phyloP scores from a whole-genome alignment of 2,329 filamentous ascomycete species.

The Beauveria scarabaeidicola region DNA sequence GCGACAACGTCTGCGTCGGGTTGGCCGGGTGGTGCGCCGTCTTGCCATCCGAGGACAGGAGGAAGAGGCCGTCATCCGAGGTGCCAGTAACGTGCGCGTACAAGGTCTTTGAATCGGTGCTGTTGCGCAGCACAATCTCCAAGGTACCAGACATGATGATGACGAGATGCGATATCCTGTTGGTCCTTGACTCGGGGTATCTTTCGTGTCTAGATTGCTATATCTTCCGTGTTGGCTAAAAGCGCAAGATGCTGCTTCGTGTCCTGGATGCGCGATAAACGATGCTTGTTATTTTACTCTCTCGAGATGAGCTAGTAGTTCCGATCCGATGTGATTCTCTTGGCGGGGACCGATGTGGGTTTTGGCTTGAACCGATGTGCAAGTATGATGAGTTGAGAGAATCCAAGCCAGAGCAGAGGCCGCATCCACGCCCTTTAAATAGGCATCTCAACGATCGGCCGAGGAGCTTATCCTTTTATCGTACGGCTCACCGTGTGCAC shows the following conservation, averaged over 20 bases:
- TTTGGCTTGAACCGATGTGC: not conserved
- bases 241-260: not conserved
- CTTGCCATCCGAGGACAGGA: conserved; percentile 57
- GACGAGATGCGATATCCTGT: not conserved
- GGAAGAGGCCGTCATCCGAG: conserved; percentile 48
- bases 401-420: not conserved
- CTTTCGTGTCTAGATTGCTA: not conserved
- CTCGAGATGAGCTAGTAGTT: not conserved
- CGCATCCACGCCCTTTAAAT: not conserved
- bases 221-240: not conserved
- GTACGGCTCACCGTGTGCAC: not conserved
- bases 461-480: not conserved
- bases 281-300: not conserved
- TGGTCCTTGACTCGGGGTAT: not conserved
- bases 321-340: not conserved
- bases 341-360: conserved; percentile 8
- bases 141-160: conserved; percentile 29
- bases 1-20: conserved; percentile 40
- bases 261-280: not conserved
- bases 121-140: conserved; percentile 56
- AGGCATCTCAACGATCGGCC: not conserved
- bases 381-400: not conserved
- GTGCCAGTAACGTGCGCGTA: conserved; percentile 64
- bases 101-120: conserved; percentile 45
- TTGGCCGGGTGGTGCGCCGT: conserved; percentile 57